Base-by-base conservation (phyloP, 23 red algal species). In the Chondrus crispus region DNA sequence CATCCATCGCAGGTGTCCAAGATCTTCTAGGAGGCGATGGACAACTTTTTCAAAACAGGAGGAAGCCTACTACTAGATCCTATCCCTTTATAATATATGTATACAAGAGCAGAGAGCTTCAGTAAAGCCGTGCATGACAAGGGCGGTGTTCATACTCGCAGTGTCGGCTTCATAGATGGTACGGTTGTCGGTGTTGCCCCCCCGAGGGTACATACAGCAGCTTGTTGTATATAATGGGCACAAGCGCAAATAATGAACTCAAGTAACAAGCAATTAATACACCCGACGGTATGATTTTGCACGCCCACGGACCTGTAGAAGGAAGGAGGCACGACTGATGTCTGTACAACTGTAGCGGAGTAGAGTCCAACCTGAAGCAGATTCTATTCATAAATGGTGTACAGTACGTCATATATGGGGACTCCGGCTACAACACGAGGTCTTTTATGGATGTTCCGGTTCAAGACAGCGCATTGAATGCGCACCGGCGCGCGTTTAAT, bases 21-120 rank as follows among this genome's bases (percentile, higher is more conserved):
- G 78, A 83, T 83, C 52, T 83, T 83, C 78, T 83, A 47, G 45
- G 78, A 83, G 46, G 78, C 5, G 30, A 38, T 83, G 8, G 78
- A 83, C 9, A 20, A 83, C 40, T 57, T 83, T 52, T n/a, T 60
- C 33, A 62, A 52, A 22, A 47, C 6, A 40, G 22, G 78, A 52
- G 52, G 52, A 20, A 40, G 55, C 51, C 51, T 76, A 43, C 7
- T 76, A 46, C 44, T 76, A 38, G 71, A 38, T 24, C 71, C 71
- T 38, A 76, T 76, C 28, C 39, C 37, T 26, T 24, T 28, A 38
- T 43, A 8, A 40, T 76, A 46, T 76, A 38, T 76, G 24, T n/a
- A 48, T 24, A 48, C 71, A 24, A 26, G 71, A 46, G 37, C 44
- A 9, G 39, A 43, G 44, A 7, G 11, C 71, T 76, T 46, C 44